Evolutionary conservation across 345 rosid genomes (phyloP).

Genomic region (Trapa incisa): DNA sequence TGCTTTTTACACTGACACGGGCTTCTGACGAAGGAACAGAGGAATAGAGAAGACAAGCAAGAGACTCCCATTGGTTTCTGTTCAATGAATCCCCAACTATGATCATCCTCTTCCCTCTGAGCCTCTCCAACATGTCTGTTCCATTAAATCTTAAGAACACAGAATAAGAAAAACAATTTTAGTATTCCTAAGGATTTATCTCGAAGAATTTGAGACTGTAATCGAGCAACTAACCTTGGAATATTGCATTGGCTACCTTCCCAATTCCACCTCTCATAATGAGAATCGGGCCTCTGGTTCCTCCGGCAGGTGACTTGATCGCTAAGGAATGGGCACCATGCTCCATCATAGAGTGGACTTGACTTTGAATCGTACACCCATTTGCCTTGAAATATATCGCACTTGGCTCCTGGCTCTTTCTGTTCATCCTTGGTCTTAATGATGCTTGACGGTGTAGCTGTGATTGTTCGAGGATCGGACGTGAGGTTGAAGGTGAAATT

Average conservation of each 20-base stretch:
- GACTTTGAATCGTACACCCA: conserved; percentile 33
- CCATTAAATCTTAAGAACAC: conserved; percentile 30
- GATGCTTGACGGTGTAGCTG: background rate
- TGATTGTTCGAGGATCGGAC: background rate
- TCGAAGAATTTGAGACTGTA: background rate
- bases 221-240: conserved; percentile 22
- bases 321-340: conserved; percentile 35
- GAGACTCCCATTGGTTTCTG: conserved; percentile 51
- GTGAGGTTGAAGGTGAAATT: background rate
- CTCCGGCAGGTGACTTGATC: conserved; percentile 35
- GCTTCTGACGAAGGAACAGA: conserved; percentile 20
- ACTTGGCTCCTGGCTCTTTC: conserved; percentile 7
- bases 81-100: conserved; percentile 47
- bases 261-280: conserved; percentile 50
- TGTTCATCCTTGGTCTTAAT: background rate
- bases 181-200: background rate
- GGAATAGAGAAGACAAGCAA: conserved; percentile 42
- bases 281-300: conserved; percentile 36
- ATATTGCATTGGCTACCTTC: conserved; percentile 28
- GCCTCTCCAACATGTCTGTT: conserved; percentile 31
- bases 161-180: background rate
- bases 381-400: conserved; percentile 35
- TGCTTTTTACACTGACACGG: conserved; percentile 7
- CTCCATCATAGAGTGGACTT: conserved; percentile 18
- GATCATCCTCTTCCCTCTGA: conserved; percentile 38